phyloP scores from a whole-genome alignment of 2,329 filamentous ascomycete species.

The Acrodontium crateriforme region DNA sequence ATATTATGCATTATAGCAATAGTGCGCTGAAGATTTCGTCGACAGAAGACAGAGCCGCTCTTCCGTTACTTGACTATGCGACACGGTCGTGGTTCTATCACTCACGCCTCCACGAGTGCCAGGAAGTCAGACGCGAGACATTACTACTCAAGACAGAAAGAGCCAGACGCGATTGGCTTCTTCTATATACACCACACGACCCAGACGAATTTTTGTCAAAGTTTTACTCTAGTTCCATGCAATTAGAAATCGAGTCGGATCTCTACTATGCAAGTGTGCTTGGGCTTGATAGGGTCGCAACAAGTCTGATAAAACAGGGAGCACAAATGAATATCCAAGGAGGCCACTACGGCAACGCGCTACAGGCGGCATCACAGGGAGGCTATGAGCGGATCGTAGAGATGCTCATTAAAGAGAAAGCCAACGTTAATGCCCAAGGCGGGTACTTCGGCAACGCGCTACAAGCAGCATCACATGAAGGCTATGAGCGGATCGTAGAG shows the following conservation, averaged over 20 bases:
- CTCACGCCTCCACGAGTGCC: constrained; percentile 3
- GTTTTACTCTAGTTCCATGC: not conserved
- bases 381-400: constrained; percentile 1
- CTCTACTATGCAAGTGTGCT: constrained; percentile 4
- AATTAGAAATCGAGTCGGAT: not conserved
- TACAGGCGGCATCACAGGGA: constrained; percentile 6
- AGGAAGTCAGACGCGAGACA: constrained; percentile 2
- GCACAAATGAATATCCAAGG: constrained; percentile 7
- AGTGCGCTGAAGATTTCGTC: not conserved
- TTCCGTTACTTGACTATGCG: constrained; percentile 8
- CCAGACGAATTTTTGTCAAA: too few species aligned
- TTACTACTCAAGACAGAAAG: constrained; percentile 2
- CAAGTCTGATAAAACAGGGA: constrained; percentile 5
- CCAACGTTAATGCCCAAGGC: constrained; percentile 6
- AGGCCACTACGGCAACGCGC: constrained; percentile 5
- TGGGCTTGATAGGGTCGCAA: constrained; percentile 1
- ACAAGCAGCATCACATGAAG: not conserved
- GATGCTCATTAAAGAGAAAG: constrained; percentile 4
- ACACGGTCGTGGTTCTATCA: constrained; percentile 7
- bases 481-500: constrained; percentile 1
- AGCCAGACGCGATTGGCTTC: constrained; percentile 4
- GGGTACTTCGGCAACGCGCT: not conserved
- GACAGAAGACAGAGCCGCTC: not conserved
- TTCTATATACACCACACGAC: constrained; percentile 4
- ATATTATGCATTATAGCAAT: not conserved